Percentiles rank a stretch among this genome's conserved stretches.
These are phyloP conservation scores for Tetrastigma voinierianum DNA, from an alignment of 164 flowering plant genomes.

Conservation along the genomic window DNA sequence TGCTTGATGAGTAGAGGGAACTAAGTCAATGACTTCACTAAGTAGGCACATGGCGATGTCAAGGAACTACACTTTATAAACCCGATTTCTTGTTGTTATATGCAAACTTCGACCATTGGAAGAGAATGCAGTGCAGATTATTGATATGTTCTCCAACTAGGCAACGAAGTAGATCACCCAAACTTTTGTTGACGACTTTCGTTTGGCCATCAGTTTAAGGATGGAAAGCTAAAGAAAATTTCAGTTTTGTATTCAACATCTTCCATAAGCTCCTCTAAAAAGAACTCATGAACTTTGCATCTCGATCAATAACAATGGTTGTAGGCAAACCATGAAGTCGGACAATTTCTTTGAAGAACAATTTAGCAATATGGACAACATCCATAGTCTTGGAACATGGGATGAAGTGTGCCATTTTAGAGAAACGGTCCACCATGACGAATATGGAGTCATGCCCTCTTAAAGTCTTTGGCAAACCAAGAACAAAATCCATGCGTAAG, in stretches of 20 bases:
- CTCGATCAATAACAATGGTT: background rate
- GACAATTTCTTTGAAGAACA: background rate
- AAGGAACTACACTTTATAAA: too few species aligned
- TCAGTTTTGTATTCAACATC: too few species aligned
- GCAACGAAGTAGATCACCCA: too few species aligned
- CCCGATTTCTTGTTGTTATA: too few species aligned
- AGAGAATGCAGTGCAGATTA: background rate
- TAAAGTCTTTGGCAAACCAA: background rate
- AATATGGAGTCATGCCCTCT: background rate
- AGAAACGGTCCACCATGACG: background rate
- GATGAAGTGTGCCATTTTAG: background rate
- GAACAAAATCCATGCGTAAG: background rate
- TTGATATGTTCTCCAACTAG: background rate
- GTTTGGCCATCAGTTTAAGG: too few species aligned
- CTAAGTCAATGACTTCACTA: too few species aligned
- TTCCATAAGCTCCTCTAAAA: background rate
- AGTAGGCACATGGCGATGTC: too few species aligned
- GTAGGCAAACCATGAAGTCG: background rate
- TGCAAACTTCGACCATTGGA: too few species aligned
- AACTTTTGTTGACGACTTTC: too few species aligned
- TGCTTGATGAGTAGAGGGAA: too few species aligned
- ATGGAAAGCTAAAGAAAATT: too few species aligned
- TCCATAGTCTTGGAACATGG: background rate
- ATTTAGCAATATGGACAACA: background rate
- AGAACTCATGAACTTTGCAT: constrained; percentile 5